A percentile compares a stretch with the other conserved stretches of the same genome.
phyloP scores from a whole-genome alignment of 2,329 filamentous ascomycete species.

The Raffaelea albimanens region DNA sequence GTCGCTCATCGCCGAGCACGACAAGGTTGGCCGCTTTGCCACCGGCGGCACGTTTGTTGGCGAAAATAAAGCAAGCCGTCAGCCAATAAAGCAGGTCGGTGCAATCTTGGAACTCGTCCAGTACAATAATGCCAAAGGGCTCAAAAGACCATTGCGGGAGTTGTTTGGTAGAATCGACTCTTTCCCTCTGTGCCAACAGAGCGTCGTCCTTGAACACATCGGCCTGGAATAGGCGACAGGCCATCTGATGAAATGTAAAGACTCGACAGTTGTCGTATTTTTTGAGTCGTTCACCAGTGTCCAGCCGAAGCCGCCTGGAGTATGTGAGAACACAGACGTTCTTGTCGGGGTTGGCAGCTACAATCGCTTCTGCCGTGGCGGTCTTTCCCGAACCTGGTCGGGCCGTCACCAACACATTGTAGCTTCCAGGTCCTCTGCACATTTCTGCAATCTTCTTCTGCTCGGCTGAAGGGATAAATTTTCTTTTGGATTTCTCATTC shows the following conservation, averaged over 20 bases:
- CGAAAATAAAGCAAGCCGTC: background rate
- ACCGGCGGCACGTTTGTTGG: background rate
- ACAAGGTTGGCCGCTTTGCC: background rate
- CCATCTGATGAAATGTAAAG: background rate
- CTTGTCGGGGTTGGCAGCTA: background rate
- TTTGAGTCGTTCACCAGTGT: background rate
- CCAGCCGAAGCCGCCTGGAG: background rate
- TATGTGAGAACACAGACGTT: background rate
- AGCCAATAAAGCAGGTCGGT: background rate
- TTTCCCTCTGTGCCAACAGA: background rate
- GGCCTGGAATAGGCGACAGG: background rate
- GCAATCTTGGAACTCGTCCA: conserved; percentile 1
- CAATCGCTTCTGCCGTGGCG: background rate
- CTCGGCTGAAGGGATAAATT: background rate
- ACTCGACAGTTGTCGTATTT: background rate
- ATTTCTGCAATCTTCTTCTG: background rate
- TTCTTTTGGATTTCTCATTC: no score
- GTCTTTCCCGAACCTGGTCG: background rate
- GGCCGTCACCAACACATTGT: conserved; percentile 1
- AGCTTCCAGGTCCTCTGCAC: background rate
- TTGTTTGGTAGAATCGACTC: background rate
- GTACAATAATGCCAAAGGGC: background rate
- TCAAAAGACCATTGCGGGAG: background rate
- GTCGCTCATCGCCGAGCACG: conserved; percentile 1
- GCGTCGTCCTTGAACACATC: background rate